Conservation (phyloP, 2,329 filamentous ascomycete species). For the Tolypocladium tundrense region DNA sequence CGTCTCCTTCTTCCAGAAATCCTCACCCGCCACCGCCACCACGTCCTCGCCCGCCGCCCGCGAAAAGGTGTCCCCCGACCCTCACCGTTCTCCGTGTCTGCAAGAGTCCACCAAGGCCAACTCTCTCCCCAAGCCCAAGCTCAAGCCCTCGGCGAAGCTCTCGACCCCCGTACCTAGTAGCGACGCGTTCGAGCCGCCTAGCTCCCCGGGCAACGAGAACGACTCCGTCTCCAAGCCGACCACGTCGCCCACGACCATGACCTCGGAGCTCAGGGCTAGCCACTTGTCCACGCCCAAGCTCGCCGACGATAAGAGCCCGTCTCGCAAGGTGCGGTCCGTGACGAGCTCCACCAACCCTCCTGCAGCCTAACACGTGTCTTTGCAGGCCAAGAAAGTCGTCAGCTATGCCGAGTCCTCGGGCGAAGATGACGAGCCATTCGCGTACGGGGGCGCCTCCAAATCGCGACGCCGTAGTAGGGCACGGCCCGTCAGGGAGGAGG, state of each 20-base stretch:
- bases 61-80: conserved; percentile 20
- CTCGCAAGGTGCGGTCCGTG: conserved; percentile 54
- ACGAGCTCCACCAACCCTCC: background rate
- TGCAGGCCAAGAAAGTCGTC: conserved; percentile 45
- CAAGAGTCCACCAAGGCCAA: conserved; percentile 32
- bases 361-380: background rate
- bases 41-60: conserved; percentile 20
- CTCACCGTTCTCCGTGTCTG: conserved; percentile 22
- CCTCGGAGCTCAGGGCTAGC: conserved; percentile 15
- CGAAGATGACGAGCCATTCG: conserved; percentile 66
- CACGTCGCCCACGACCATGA: conserved; percentile 23
- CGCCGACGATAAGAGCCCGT: conserved; percentile 56
- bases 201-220: conserved; percentile 58
- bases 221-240: conserved; percentile 37
- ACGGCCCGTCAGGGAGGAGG: conserved; percentile 55
- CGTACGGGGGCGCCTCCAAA: conserved; percentile 27
- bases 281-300: conserved; percentile 5
- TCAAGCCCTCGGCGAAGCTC: conserved; percentile 30
- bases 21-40: conserved; percentile 21
- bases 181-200: conserved; percentile 57
- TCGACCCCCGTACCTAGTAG: conserved; percentile 73
- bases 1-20: conserved; percentile 33
- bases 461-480: conserved; percentile 28
- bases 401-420: conserved; percentile 83
- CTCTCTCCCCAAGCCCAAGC: conserved; percentile 25